phyloP scores from a whole-genome alignment of 73 alveolate genomes.

The Stentor roeselii region DNA sequence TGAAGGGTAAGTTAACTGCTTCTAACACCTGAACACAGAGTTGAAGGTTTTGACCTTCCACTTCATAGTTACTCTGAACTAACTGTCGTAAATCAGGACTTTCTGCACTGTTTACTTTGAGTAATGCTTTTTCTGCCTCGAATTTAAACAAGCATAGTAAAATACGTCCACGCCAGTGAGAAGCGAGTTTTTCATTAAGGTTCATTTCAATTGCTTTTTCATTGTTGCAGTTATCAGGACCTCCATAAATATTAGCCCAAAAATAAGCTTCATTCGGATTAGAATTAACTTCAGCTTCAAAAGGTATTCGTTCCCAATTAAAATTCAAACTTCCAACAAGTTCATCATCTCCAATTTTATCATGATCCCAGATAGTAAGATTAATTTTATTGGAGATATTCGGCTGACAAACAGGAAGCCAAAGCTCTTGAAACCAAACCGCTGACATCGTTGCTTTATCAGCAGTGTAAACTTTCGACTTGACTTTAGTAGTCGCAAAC shows the following conservation, averaged over 20 bases:
- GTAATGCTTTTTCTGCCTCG: slow-evolving; percentile 54
- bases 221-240: slow-evolving; percentile 59
- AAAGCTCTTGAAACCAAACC: slow-evolving; percentile 18
- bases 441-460: slow-evolving; percentile 21
- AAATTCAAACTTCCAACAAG: slow-evolving; percentile 10
- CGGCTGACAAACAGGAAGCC: slow-evolving; percentile 9
- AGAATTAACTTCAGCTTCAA: too few relatives aligned
- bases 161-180: slow-evolving; percentile 82
- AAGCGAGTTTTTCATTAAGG: slow-evolving; percentile 66
- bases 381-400: neutral
- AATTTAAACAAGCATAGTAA: slow-evolving; percentile 56
- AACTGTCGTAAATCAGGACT: neutral
- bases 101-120: slow-evolving; percentile 11
- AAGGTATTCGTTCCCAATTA: neutral
- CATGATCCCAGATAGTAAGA: neutral
- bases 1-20: neutral
- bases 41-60: slow-evolving; percentile 10
- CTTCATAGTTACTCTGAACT: neutral
- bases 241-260: slow-evolving; percentile 72
- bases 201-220: slow-evolving; percentile 63
- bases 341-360: slow-evolving; percentile 20
- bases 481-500: neutral
- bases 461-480: neutral
- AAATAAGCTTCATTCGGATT: neutral
- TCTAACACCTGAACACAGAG: slow-evolving; percentile 26